A percentile compares a stretch with the other conserved stretches of the same genome.
These are phyloP conservation scores for Physcomitrellopsis africana DNA, from an alignment of 225 moss, liverwort and hornwort species.

Conservation along the genomic window DNA sequence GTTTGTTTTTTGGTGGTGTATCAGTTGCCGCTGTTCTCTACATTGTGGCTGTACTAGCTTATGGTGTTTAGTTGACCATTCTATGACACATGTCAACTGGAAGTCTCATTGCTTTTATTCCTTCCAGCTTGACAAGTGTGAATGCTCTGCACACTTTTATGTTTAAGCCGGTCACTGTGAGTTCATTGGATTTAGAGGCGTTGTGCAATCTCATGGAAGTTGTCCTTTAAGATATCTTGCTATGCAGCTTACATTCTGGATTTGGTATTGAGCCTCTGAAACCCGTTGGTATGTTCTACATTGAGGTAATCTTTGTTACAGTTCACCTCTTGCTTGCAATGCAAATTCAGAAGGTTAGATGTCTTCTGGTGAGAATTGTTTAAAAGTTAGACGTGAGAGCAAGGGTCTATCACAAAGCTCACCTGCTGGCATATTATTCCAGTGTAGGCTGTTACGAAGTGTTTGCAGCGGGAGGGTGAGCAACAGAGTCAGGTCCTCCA, in stretches of 20 bases:
- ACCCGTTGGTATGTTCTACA: neutral
- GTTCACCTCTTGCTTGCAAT: constrained; percentile 82
- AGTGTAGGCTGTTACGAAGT: no score
- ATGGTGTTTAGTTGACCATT: constrained; percentile 89
- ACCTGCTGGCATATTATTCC: no score
- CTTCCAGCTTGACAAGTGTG: constrained; percentile 92
- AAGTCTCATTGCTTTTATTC: constrained; percentile 85
- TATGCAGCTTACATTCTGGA: neutral
- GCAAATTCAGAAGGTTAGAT: no score
- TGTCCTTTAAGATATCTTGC: neutral
- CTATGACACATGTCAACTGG: constrained; percentile 85
- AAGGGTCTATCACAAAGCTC: no score
- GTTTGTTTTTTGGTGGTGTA: constrained; percentile 90
- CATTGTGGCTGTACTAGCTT: constrained; percentile 88
- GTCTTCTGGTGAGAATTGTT: no score
- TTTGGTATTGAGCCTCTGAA: neutral
- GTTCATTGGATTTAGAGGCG: neutral
- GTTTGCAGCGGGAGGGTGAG: constrained; percentile 56
- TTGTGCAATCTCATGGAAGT: neutral
- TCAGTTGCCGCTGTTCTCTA: constrained; percentile 89
- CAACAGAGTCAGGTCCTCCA: constrained; percentile 86
- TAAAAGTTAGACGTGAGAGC: no score
- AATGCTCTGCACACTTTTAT: neutral
- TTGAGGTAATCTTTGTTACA: constrained; percentile 32
- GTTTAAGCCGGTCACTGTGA: neutral